These are phyloP conservation scores for Amanita pallidorosea DNA, from an alignment of 768 basidiomycete genomes.

Conservation along the genomic window DNA sequence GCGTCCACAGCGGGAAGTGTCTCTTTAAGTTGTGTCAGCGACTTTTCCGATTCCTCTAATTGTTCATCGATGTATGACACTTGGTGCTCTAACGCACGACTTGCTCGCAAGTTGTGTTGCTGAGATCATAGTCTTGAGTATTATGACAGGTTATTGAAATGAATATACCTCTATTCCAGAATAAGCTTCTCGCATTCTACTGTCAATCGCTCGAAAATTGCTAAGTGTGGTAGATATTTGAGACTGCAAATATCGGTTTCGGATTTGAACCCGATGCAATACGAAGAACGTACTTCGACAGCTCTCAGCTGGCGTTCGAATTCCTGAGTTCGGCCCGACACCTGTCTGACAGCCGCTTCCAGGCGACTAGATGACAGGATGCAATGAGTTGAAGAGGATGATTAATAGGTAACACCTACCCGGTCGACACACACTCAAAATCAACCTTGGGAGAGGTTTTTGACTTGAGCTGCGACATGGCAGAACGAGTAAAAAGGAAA, in stretches of 20 bases:
- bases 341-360: constrained; percentile 33
- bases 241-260: constrained; percentile 26
- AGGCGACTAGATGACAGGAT: constrained; percentile 29
- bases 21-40: constrained; percentile 44
- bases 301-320: constrained; percentile 52
- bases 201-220: constrained; percentile 67
- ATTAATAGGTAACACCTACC: constrained; percentile 1
- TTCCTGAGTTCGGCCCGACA: constrained; percentile 34
- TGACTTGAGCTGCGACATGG: constrained; percentile 10
- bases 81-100: constrained; percentile 45
- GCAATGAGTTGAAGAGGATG: constrained; percentile 1
- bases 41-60: constrained; percentile 49
- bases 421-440: constrained; percentile 11
- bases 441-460: constrained; percentile 3
- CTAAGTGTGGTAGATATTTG: constrained; percentile 60
- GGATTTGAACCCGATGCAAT: not conserved
- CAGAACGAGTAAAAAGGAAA: constrained; percentile 6
- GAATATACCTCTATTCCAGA: constrained; percentile 37
- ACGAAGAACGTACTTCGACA: constrained; percentile 33
- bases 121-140: constrained; percentile 13
- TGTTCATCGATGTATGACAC: constrained; percentile 52
- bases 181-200: constrained; percentile 54
- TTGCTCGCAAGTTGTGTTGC: constrained; percentile 50
- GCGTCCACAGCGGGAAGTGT: constrained; percentile 50
- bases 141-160: no score